A percentile compares a stretch with the other conserved stretches of the same genome.
Conservation (phyloP, 2,329 filamentous ascomycete genomes). For the Aspergillus puulaauensis region DNA sequence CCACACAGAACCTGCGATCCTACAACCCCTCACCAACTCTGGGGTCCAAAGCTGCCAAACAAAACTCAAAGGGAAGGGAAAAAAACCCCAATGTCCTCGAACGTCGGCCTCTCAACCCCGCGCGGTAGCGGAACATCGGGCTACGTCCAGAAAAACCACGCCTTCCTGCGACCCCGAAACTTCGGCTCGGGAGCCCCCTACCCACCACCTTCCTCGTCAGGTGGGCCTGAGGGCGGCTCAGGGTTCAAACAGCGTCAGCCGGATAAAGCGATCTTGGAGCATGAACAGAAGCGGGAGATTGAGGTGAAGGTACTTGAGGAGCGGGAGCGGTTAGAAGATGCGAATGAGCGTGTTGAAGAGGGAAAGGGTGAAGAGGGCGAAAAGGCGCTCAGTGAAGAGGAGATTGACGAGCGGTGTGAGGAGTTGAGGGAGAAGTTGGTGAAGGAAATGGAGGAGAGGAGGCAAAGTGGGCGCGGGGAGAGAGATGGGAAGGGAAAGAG, state of each 20-base stretch:
- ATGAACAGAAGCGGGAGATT: conserved; percentile 85
- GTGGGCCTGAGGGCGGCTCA: conserved; percentile 18
- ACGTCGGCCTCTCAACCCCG: conserved; percentile 92
- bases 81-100: conserved; percentile 74
- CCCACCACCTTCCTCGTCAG: conserved; percentile 39
- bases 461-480: conserved; percentile 20
- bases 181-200: conserved; percentile 68
- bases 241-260: conserved; percentile 75
- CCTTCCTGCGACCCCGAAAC: conserved; percentile 82
- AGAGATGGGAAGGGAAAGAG: conserved; percentile 27
- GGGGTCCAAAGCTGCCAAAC: neutral
- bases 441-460: conserved; percentile 53
- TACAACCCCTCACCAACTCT: neutral
- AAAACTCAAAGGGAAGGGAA: conserved; percentile 40
- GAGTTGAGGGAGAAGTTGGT: conserved; percentile 64
- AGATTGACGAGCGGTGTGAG: conserved; percentile 78
- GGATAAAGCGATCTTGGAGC: conserved; percentile 88
- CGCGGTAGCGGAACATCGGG: conserved; percentile 94
- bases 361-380: conserved; percentile 50
- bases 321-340: conserved; percentile 86
- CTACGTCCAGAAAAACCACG: conserved; percentile 95
- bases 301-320: conserved; percentile 93
- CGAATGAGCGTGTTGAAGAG: conserved; percentile 63
- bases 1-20: neutral
- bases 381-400: conserved; percentile 67